phyloP scores from a whole-genome alignment of 805 yeast species.

The Jamesozyma lodderae region DNA sequence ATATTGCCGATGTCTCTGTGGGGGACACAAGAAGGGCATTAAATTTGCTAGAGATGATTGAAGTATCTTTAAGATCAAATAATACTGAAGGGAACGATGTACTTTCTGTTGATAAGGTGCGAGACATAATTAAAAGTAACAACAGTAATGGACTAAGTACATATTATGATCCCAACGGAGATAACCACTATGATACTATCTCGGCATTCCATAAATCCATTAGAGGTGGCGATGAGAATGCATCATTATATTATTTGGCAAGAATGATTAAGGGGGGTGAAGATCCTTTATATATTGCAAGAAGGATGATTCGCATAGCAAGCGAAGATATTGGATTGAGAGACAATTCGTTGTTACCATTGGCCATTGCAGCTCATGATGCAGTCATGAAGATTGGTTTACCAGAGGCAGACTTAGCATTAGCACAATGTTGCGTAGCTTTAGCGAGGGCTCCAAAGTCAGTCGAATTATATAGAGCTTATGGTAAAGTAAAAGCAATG shows the following conservation, averaged over 20 bases:
- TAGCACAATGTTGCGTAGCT: conserved; percentile 91
- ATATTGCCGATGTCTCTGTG: conserved; percentile 62
- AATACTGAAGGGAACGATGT: conserved; percentile 17
- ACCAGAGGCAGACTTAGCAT: conserved; percentile 85
- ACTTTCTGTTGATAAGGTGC: conserved; percentile 25
- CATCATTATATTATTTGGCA: conserved; percentile 77
- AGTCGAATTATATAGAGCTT: conserved; percentile 75
- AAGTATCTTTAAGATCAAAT: conserved; percentile 55
- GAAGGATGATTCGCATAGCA: conserved; percentile 91
- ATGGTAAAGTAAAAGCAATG: conserved; percentile 54
- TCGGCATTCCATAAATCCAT: conserved; percentile 92
- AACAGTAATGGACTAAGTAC: conserved; percentile 32
- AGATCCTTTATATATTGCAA: conserved; percentile 78
- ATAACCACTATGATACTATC: conserved; percentile 87
- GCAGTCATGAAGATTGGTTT: conserved; percentile 85
- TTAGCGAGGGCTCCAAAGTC: conserved; percentile 80
- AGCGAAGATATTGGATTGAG: conserved; percentile 87
- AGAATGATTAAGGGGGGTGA: conserved; percentile 92
- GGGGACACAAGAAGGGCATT: conserved; percentile 88
- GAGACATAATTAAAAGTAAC: conserved; percentile 39
- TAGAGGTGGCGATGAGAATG: conserved; percentile 84
- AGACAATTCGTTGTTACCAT: conserved; percentile 77
- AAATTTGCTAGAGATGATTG: conserved; percentile 67
- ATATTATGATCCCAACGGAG: conserved; percentile 77
- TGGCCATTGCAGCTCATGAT: conserved; percentile 77